Base-by-base conservation (phyloP, 2,329 filamentous ascomycete species). In the Diaporthe destruens region DNA sequence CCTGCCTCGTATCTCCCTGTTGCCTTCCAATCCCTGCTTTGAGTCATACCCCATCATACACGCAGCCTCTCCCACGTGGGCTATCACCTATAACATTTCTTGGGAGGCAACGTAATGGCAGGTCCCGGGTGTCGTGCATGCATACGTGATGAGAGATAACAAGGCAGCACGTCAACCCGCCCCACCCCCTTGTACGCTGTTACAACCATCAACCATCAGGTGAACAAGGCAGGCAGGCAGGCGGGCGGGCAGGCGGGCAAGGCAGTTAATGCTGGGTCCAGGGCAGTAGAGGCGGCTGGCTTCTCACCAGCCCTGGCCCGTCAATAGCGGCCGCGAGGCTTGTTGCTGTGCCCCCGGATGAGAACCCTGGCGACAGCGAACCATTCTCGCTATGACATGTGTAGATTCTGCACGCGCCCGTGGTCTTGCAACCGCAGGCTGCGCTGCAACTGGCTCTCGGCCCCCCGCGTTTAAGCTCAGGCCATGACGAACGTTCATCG, bases 1-100 rank as follows among this genome's bases (percentile, higher is more conserved):
- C 61, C 44, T 51, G 49, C 61, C 61, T 65, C 61, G 61, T 65
- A 65, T 65, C 44, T 65, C 44, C n/a, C 32, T 34, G 61, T 14
- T 65, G 61, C 61, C 61, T 65, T 49, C 61, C 44, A 29, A 65
- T 34, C 61, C 61, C 61, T 65, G 61, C 29, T n/a, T 63, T 36
- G 29, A 65, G 44, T 51, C 29, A 49, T 47, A 65, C 44, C 29
- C 9, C 4, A 39, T 39, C 20, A n/a, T 18, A 36, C 61, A 39
- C 44, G 61, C 61, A 65, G 61, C 29, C 29, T 51, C 44, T 65
- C 61, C 61, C 61, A 65, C 61, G 61, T 65, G 61, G 29, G 5
- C 23, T n/a, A 23, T 55, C 44, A 34, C n/a, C 20, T 25, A 20
- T 32, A 7, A 23, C 42, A 34, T 49, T 16, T 44, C 44, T 25